Base-by-base conservation (phyloP, 129 eudicot species). In the Deinandra increscens region DNA sequence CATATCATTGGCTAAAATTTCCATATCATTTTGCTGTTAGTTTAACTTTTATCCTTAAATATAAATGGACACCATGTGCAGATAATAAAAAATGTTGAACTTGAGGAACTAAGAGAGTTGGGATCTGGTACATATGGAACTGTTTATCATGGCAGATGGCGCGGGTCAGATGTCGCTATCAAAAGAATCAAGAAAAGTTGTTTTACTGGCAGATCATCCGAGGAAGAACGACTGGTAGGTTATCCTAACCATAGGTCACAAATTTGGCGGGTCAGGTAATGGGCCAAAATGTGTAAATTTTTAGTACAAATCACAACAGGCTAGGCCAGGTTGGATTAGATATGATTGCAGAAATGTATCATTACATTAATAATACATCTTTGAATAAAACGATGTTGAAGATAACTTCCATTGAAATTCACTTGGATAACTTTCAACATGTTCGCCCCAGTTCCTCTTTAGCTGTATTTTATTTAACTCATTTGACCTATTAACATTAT, bases 81-180 rank as follows among this genome's bases (percentile, higher is more conserved):
- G 97, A 91, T 85, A 20, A 87, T 91, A 38, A 91, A 91, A 80
- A 91, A 85, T 78, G 90, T 87, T 71, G 97, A 91, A 78, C 92
- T 91, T 23, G 96, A 91, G 83, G 96, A 91, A 81, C 80, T 87
- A 48, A 83, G 81, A 17, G 97, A 91, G 72, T 74, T 91, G 75
- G 96, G 97, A 44, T 83, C 90, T 81, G 97, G 97, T 65, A 91
- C 97, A 31, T 91, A 85, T 54, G 97, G 97, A 53, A 91, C 97
- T 67, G 97, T 88, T 62, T 91, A 83, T 81, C 85, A 87, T 82
- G 97, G 96, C 48, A 91, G 84, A 76, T 91, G 97, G 97, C 81
- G 93, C 64, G 96, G 97, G 39, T 59, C 97, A 69, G 97, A 88
- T 80, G 88, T 88, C 45, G 97, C 97, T 64, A 91, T 91, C 43